Base-by-base conservation (phyloP, 2,329 filamentous ascomycete genomes). In the Keithomyces neogunnii region DNA sequence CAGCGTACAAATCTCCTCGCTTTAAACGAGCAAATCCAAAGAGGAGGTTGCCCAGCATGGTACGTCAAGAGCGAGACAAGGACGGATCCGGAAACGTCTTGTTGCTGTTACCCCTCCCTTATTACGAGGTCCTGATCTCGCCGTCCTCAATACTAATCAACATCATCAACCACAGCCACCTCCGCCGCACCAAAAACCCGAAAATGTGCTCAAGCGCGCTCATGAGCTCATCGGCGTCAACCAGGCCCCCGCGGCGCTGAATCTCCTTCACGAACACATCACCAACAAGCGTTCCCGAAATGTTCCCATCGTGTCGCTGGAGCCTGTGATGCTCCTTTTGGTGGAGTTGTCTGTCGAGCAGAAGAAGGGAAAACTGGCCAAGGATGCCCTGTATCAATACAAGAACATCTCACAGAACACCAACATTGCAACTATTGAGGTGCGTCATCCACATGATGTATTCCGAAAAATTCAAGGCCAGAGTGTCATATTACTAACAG, bases 381-480 rank as follows among this genome's bases (percentile, higher is more conserved):
- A 99, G 80, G 93, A 99, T 75, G 93, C 93, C 55, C 81, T 99
- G 47, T 99, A 97, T 72, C 93, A 96, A 72, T 99, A 99, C 82
- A 99, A 99, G 81, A 99, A 99, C 72, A 97, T 96, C 61, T 92
- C 91, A 51, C 93, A 99, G 72, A 99, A 99, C 76, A 96, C 92
- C 62, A 97, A 97, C 68, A 90, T 99, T 60, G 90, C 84, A 62
- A 99, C 93, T 55, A 99, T 99, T 69, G 93, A 97, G 83, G 87
- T 89, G 74, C 43, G 69, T 64, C 50, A 33, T 29, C 49, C 32
- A 46, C 9, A 11, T 29, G n/a, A 4, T 26, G 43, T 29, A 39
- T 10, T 9, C 9, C 36, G 28, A 32, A 32, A 9, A 29, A 43
- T 9, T 6, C 51, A 48, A 26, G 26, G 13, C 38, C 13, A 40